Evolutionary conservation across 2,329 filamentous ascomycete genomes (phyloP), one percentile per base, ranked within the genome.

Genomic region (Talaromyces pinophilus): DNA sequence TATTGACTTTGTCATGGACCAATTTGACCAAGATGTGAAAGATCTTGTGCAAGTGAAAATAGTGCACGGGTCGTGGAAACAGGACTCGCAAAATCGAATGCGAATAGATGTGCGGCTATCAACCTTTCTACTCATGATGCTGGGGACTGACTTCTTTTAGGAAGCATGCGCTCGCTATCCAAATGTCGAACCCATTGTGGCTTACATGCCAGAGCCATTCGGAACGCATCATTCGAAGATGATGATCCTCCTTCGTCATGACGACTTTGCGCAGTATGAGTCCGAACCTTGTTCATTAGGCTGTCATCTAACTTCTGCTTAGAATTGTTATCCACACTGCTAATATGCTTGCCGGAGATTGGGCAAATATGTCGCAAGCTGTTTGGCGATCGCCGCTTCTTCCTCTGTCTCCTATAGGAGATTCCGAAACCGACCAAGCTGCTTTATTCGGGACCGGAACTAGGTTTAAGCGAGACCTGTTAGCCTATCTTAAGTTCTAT

Each of bases 141-240:
- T n/a, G n/a, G n/a, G n/a, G n/a, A n/a, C n/a, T n/a, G n/a, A n/a
- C n/a, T n/a, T n/a, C n/a, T n/a, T n/a, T n/a, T n/a, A n/a, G 89
- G 82, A 88, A 74, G 82, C 86, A 71, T 88, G 88, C 59, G 75
- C 82, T 15, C 82, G 82, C 15, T 88, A 90, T 72, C 74, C 82
- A 1, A 94, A 95, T 74, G 85, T 95, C 25, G 82, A 87, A 25
- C 82, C 93, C 0, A 88, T 93, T 68, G 82, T 85, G 17, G 92
- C 92, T 0, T 92, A 88, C 67, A 90, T 96, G 85, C 90, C 92
- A 0, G 91, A 94, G 74, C 87, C 89, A 69, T 96, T 93, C 73
- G 93, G 93, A 2, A 97, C 92, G 0, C 93, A 97, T 76, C 92
- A 89, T 73, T 85, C 90, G 13, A 95, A 96, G 78, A 95, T 96